Percentiles rank a stretch among this genome's conserved stretches.
Evolutionary conservation across 768 basidiomycete species (phyloP).

Genomic region (Krasilnikovozyma curviuscula): DNA sequence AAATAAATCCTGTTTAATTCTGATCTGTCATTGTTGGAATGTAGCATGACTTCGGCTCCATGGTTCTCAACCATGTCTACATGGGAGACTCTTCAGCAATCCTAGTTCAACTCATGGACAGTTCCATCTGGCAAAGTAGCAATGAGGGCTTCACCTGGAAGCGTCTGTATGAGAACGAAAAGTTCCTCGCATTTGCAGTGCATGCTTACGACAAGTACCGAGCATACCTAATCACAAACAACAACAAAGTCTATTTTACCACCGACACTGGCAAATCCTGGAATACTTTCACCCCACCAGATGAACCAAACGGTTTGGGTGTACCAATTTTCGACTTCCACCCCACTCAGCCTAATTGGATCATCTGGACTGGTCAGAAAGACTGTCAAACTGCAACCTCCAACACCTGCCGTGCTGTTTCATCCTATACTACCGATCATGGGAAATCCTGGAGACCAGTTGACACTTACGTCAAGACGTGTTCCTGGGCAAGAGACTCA

Average conservation of each 20-base stretch:
- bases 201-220: conserved; percentile 60
- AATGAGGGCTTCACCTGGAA: conserved; percentile 91
- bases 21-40: not conserved
- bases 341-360: conserved; percentile 47
- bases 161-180: conserved; percentile 39
- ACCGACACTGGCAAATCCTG: conserved; percentile 63
- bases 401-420: conserved; percentile 49
- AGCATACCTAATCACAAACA: conserved; percentile 71
- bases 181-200: conserved; percentile 68
- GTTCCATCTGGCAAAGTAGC: conserved; percentile 74
- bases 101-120: conserved; percentile 56
- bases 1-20: not conserved
- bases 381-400: conserved; percentile 37
- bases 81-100: conserved; percentile 57
- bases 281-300: conserved; percentile 40
- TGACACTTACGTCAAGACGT: conserved; percentile 73
- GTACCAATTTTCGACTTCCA: conserved; percentile 71
- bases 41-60: conserved; percentile 22
- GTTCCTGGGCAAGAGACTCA: conserved; percentile 73
- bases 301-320: conserved; percentile 58
- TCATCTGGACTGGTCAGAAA: conserved; percentile 72
- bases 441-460: conserved; percentile 56
- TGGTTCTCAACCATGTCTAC: conserved; percentile 55
- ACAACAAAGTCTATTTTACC: conserved; percentile 49
- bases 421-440: conserved; percentile 52